Base-by-base conservation (phyloP, 1,139 yeast species). In the Kurtzmaniella quercitrusa region DNA sequence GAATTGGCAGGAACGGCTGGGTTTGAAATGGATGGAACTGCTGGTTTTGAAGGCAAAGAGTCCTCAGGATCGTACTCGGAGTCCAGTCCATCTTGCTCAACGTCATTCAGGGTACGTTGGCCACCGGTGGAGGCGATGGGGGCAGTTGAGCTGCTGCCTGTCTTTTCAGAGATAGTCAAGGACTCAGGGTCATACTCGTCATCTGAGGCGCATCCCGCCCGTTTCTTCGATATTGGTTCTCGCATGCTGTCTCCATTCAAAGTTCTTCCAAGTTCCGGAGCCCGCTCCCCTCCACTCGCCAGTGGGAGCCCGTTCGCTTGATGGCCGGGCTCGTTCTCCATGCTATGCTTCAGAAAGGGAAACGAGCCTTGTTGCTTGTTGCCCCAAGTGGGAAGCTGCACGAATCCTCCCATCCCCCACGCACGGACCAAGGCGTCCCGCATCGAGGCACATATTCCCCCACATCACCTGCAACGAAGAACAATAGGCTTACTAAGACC, bases 161-260 rank as follows among this genome's bases (percentile, higher is more conserved):
- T 11, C 27, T 11, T 23, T 23, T n/a, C 31, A n/a, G 6, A n/a
- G 14, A 27, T 10, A 5, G 45, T 23, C 8, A 31, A 14, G 25
- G 38, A 44, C 45, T 56, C 63, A 8, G 63, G 63, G 41, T 58
- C 63, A 45, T 61, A 58, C 15, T 55, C 63, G 24, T 57, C 61
- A 15, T 48, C 57, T 10, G 44, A n/a, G 47, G 44, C 17, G 42
- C 17, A n/a, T 37, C 15, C 41, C 18, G 18, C 39, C 19, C 7
- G 21, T 36, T 18, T 38, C 18, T 15, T 29, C 38, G 31, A 3
- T 10, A n/a, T 7, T 10, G 5, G 5, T 11, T 27, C 23, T 21
- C 8, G 23, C 4, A 5, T 21, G 23, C 8, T 21, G 7, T 21
- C 7, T 5, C 8, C 8, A 21, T 5, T 21, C 23, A 8, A 21